Evolutionary conservation across 129 eudicot species (phyloP).

Genomic region (Lactuca saligna): DNA sequence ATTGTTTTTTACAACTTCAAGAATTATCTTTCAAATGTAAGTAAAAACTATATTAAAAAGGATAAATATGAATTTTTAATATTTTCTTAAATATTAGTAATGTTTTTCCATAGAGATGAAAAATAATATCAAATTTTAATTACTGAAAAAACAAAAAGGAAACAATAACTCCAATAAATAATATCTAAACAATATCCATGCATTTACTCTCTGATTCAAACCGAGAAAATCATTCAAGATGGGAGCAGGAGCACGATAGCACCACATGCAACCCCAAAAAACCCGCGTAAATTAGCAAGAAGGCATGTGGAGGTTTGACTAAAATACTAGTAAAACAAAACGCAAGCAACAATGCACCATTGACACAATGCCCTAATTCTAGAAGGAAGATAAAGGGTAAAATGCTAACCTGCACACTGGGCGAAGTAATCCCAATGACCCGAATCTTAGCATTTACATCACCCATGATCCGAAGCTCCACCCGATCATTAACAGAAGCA

Average conservation of each 20-base stretch:
- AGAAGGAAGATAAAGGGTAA: constrained; percentile 5
- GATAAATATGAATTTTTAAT: too few species aligned
- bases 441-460: constrained; percentile 95
- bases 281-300: constrained; percentile 27
- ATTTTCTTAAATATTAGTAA: too few species aligned
- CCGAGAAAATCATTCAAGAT: neutral
- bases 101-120: too few species aligned
- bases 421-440: constrained; percentile 78
- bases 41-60: too few species aligned
- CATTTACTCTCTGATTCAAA: neutral
- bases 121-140: too few species aligned
- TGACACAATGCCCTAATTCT: constrained; percentile 1
- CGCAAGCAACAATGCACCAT: constrained; percentile 23
- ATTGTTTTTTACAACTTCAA: too few species aligned
- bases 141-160: too few species aligned
- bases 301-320: constrained; percentile 29
- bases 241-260: constrained; percentile 28
- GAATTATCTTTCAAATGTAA: too few species aligned
- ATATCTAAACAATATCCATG: neutral
- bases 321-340: constrained; percentile 1
- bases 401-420: constrained; percentile 72
- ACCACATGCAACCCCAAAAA: constrained; percentile 30
- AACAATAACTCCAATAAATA: too few species aligned
- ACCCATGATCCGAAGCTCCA: constrained; percentile 75
- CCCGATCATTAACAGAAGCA: constrained; percentile 76